Evolutionary conservation across 495 filamentous ascomycete species (phyloP).

Genomic region (Thermochaetoides thermophila): DNA sequence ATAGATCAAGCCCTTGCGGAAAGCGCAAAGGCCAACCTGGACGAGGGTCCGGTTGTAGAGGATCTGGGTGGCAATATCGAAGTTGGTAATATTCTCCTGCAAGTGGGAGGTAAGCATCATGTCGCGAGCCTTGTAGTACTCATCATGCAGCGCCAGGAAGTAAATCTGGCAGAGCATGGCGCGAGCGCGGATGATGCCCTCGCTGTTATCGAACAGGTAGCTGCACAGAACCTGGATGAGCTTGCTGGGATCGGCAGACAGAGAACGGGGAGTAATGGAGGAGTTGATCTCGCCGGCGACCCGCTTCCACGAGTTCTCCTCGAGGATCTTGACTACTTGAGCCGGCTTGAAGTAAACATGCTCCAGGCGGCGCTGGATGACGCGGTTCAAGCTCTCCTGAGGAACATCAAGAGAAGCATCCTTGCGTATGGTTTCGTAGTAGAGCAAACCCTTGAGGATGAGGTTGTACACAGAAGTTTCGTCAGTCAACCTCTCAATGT

Average conservation of each 20-base stretch:
- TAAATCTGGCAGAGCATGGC: slow-evolving; percentile 98
- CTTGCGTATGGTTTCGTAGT: slow-evolving; percentile 65
- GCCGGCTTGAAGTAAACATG: slow-evolving; percentile 99
- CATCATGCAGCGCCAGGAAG: slow-evolving; percentile 90
- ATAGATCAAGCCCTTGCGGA: slow-evolving; percentile 91
- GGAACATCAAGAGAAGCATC: slow-evolving; percentile 55
- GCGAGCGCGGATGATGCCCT: slow-evolving; percentile 87
- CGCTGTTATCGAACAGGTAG: slow-evolving; percentile 85
- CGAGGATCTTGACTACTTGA: slow-evolving; percentile 80
- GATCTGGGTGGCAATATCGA: slow-evolving; percentile 93
- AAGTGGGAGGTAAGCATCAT: slow-evolving; percentile 99
- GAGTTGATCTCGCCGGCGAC: slow-evolving; percentile 62
- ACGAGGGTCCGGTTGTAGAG: slow-evolving; percentile 97
- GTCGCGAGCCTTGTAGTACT: slow-evolving; percentile 93
- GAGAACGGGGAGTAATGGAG: slow-evolving; percentile 55
- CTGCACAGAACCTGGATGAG: slow-evolving; percentile 83
- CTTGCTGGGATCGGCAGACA: slow-evolving; percentile 45
- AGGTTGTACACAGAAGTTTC: slow-evolving; percentile 86
- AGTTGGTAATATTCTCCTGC: slow-evolving; percentile 86
- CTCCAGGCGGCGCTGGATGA: slow-evolving; percentile 86
- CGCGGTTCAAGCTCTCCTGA: slow-evolving; percentile 75
- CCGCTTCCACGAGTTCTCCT: slow-evolving; percentile 82
- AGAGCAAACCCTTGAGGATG: slow-evolving; percentile 72
- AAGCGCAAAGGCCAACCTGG: slow-evolving; percentile 95
- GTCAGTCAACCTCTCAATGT: slow-evolving; percentile 86